phyloP scores from a whole-genome alignment of 2,329 filamentous ascomycete genomes.

The Aspergillus brunneoviolaceus region DNA sequence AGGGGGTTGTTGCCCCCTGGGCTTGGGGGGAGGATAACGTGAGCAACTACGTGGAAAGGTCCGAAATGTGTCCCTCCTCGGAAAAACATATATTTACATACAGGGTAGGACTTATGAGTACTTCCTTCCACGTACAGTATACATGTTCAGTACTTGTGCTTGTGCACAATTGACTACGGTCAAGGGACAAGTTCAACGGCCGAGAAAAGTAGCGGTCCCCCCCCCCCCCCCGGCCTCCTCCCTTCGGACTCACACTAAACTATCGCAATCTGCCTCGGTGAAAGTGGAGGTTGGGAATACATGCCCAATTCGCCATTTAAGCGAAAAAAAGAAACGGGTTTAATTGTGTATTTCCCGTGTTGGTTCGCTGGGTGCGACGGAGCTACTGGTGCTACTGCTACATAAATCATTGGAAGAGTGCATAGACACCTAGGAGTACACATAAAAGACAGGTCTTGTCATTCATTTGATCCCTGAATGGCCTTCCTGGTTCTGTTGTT shows the following conservation, averaged over 20 bases:
- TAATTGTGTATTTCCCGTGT: slow-evolving; percentile 20
- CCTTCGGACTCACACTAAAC: slow-evolving; percentile 8
- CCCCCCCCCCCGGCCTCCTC: no score
- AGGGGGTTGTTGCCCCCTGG: background rate
- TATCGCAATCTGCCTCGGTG: slow-evolving; percentile 10
- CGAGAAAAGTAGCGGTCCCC: slow-evolving; percentile 14
- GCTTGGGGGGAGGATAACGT: no score
- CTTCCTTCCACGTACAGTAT: no score
- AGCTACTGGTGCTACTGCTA: background rate
- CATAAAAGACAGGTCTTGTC: background rate
- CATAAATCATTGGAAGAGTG: background rate
- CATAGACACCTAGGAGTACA: background rate
- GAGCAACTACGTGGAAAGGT: no score
- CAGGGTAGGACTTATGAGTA: background rate
- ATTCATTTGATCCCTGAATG: background rate
- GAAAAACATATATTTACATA: slow-evolving; percentile 1
- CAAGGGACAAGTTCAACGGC: slow-evolving; percentile 3
- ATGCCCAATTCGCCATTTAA: slow-evolving; percentile 21
- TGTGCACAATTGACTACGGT: background rate
- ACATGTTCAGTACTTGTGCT: no score
- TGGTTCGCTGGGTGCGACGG: background rate
- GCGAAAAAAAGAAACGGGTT: slow-evolving; percentile 13
- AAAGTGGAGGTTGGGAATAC: slow-evolving; percentile 17
- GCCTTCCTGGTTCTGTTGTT: background rate
- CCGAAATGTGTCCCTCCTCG: background rate